phyloP scores from a whole-genome alignment of 257 asterid species.

The Petunia axillaris region DNA sequence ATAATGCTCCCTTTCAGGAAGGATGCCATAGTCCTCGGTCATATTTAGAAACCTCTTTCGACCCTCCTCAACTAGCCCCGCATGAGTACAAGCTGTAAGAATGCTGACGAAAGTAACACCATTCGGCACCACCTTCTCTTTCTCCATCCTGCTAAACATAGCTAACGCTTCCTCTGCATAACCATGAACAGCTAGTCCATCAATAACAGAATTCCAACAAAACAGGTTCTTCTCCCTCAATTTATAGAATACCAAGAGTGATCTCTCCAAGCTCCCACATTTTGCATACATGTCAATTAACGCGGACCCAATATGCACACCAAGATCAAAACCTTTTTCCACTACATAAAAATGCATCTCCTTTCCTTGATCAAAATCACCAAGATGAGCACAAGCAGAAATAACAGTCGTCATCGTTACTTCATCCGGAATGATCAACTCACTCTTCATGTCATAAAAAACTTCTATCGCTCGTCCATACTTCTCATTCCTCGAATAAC shows the following conservation, averaged over 20 bases:
- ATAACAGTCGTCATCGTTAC: conserved; percentile 77
- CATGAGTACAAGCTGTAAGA: conserved; percentile 81
- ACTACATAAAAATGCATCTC: conserved; percentile 59
- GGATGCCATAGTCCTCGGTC: conserved; percentile 47
- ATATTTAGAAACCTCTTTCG: conserved; percentile 54
- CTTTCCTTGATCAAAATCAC: conserved; percentile 65
- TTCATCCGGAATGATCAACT: conserved; percentile 64
- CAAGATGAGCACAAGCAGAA: conserved; percentile 92
- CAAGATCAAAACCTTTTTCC: conserved; percentile 44
- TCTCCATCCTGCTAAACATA: conserved; percentile 57
- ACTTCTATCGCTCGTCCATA: conserved; percentile 57
- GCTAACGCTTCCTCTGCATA: conserved; percentile 58
- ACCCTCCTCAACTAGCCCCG: conserved; percentile 77
- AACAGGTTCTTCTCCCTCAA: conserved; percentile 66
- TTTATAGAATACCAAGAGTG: conserved; percentile 67
- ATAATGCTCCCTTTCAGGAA: conserved; percentile 72
- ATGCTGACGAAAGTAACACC: conserved; percentile 67
- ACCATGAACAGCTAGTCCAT: conserved; percentile 81
- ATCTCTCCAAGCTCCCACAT: conserved; percentile 73
- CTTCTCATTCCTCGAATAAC: conserved; percentile 55
- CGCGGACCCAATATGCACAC: conserved; percentile 73
- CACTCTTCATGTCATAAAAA: conserved; percentile 61
- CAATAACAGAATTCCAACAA: conserved; percentile 80
- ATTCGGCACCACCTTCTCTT: conserved; percentile 64
- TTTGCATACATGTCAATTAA: conserved; percentile 84